Conservation (phyloP, 371 early-diverging fungal species). For the Batrachochytrium dendrobatidis region DNA sequence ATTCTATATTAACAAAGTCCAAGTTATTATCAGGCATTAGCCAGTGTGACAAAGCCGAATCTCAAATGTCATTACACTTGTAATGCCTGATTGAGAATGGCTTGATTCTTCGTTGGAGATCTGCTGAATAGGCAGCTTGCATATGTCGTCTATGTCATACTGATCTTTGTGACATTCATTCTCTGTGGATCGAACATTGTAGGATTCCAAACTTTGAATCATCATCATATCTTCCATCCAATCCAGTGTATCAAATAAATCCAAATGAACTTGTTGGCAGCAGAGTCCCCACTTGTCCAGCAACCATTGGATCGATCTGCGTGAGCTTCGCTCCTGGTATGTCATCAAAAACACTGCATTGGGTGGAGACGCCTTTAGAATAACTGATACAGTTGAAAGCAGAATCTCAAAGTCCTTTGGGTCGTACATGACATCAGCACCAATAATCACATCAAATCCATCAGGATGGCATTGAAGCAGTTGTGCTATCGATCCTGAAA, state of each 20-base stretch:
- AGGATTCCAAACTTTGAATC: too few species aligned
- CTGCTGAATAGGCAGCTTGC: too few species aligned
- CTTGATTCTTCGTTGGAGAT: too few species aligned
- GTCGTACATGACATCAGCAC: constrained; percentile 33
- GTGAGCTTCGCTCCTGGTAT: constrained; percentile 27
- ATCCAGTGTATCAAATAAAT: neutral
- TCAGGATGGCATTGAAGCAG: neutral
- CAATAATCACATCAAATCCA: constrained; percentile 17
- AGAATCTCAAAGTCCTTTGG: constrained; percentile 17
- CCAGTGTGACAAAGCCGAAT: too few species aligned
- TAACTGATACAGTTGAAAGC: constrained; percentile 21
- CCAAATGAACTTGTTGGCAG: constrained; percentile 5
- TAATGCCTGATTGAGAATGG: too few species aligned
- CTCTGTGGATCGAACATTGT: too few species aligned
- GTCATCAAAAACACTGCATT: constrained; percentile 16
- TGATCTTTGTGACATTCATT: too few species aligned
- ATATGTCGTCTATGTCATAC: too few species aligned
- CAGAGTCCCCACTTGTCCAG: constrained; percentile 23
- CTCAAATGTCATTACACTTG: too few species aligned
- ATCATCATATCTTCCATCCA: too few species aligned
- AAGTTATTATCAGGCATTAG: too few species aligned
- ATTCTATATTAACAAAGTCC: too few species aligned
- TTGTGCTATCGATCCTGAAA: neutral
- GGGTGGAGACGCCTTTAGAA: constrained; percentile 5
- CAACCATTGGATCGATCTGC: constrained; percentile 18